A percentile compares a stretch with the other conserved stretches of the same genome.
Conservation (phyloP, 2,329 filamentous ascomycete genomes). For the Hymenoscyphus fructigenus region DNA sequence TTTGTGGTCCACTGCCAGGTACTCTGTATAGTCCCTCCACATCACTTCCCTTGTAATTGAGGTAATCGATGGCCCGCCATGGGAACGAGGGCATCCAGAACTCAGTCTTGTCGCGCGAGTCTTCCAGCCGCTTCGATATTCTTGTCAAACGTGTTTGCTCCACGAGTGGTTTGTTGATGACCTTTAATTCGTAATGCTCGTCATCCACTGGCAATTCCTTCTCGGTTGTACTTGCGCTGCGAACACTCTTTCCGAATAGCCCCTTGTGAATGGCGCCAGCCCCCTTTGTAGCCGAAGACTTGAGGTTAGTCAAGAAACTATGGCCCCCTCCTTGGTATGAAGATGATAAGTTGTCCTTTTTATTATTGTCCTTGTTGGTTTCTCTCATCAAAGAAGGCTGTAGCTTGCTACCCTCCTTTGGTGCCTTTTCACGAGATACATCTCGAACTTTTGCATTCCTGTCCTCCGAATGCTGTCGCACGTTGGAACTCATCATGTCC, state of each 20-base stretch:
- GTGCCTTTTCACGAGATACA: conserved; percentile 38
- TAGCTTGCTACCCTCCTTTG: conserved; percentile 42
- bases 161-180: conserved; percentile 82
- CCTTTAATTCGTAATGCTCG: conserved; percentile 79
- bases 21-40: conserved; percentile 92
- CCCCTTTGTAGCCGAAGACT: conserved; percentile 69
- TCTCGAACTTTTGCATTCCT: conserved; percentile 51
- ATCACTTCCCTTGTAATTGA: conserved; percentile 92
- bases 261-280: conserved; percentile 81
- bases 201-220: conserved; percentile 68
- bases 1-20: conserved; percentile 83
- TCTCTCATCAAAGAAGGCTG: conserved; percentile 22
- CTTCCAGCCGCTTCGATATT: conserved; percentile 85
- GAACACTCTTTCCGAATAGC: conserved; percentile 71
- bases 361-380: conserved; percentile 32
- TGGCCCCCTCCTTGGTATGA: conserved; percentile 60
- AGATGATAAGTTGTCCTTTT: conserved; percentile 45
- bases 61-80: conserved; percentile 92
- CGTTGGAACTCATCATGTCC: conserved; percentile 63
- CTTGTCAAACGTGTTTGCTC: conserved; percentile 88
- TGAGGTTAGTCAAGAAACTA: conserved; percentile 70
- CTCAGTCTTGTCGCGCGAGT: conserved; percentile 91
- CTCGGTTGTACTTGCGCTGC: conserved; percentile 68
- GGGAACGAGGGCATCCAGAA: conserved; percentile 98
- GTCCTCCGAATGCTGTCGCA: conserved; percentile 73